Percentiles rank a stretch among this genome's conserved stretches.
These are phyloP conservation scores for Backusella morwellensis DNA, from an alignment of 192 early-diverging fungal species.

Conservation along the genomic window DNA sequence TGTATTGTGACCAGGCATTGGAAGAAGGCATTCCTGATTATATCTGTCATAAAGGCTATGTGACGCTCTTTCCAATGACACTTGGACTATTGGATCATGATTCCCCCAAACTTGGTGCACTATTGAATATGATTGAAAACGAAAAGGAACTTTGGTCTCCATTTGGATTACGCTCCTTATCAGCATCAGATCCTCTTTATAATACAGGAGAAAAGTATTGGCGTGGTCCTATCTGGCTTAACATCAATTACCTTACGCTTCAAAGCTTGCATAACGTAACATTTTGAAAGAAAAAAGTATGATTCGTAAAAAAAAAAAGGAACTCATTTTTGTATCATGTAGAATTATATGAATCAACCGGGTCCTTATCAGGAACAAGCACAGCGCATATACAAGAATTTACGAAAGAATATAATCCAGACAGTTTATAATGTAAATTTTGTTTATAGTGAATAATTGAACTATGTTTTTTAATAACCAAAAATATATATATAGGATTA, in stretches of 20 bases:
- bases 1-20: conserved; percentile 64
- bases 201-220: conserved; percentile 91
- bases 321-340: conserved; percentile 3
- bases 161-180: conserved; percentile 71
- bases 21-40: conserved; percentile 43
- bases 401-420: conserved; percentile 75
- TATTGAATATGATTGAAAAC: conserved; percentile 77
- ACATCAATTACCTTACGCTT: conserved; percentile 86
- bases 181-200: conserved; percentile 58
- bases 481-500: conserved; percentile 53
- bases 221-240: conserved; percentile 93
- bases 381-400: conserved; percentile 63
- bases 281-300: no score
- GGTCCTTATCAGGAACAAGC: conserved; percentile 73
- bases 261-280: conserved; percentile 30
- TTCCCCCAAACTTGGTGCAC: conserved; percentile 65
- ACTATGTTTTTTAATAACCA: background rate
- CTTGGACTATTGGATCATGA: conserved; percentile 69
- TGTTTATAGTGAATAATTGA: background rate
- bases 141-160: conserved; percentile 81
- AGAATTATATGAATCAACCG: conserved; percentile 52
- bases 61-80: conserved; percentile 82
- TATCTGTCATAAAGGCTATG: conserved; percentile 72
- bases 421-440: conserved; percentile 68
- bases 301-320: background rate